Base-by-base conservation (phyloP, 129 eudicot genomes). In the Tagetes erecta region DNA sequence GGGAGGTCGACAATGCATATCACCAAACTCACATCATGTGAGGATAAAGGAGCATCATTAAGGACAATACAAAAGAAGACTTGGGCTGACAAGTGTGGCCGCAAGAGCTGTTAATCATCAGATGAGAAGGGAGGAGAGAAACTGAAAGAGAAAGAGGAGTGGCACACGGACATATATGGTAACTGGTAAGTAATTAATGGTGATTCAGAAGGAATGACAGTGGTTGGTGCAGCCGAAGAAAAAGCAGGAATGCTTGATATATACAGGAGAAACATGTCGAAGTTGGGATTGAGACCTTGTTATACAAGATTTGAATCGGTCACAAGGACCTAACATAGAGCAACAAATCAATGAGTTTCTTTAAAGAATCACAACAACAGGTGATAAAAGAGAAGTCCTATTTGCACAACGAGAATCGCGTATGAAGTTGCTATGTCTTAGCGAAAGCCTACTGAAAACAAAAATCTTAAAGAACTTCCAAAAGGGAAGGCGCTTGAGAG, bases 301-400 rank as follows among this genome's bases (percentile, higher is more conserved):
- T 6, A 10, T 44, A 44, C 49, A 44, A 44, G 49, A 44, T 8
- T 10, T 7, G 49, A 44, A 6, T 44, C 49, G 8, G 49, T 44
- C 9, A 1, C 49, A 44, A 10, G 11, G 6, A 8, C 8, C 49
- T 44, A 44, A 44, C 8, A 6, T 8, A 44, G 49, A 8, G 8
- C 49, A 52, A 52, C 27, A 33, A 52, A 52, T 20, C 59, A 52
- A 52, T 52, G 59, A 52, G 33, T 52, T 52, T 52, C 59, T 52
- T n/a, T 14, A 52, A 52, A 14, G 20, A 52, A 52, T 52, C 59
- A 52, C 27, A 52, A 52, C 2, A n/a, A n/a, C 6, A 52, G 34
- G 59, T 33, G 2, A 52, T 52, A 13, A 33, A 52, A 52, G 59
- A 14, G 58, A 31, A 52, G 4, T 31, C 58, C 58, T 14, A 6